Evolutionary conservation across 169 alveolate species (phyloP).

Genomic region (Plasmodium relictum): DNA sequence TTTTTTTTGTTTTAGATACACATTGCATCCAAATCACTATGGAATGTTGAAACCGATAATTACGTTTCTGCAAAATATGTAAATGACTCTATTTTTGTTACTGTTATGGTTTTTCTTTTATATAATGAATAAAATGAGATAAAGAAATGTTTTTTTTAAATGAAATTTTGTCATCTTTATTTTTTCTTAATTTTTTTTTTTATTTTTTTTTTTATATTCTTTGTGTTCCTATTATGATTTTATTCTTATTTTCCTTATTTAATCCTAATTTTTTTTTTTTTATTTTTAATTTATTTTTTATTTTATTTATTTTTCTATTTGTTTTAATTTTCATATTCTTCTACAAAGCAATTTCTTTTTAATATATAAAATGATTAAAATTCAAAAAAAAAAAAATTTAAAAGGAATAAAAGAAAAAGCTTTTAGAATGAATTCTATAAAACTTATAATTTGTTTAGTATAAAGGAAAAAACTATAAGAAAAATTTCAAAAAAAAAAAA

Average conservation of each 20-base stretch:
- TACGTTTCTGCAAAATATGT: slow-evolving; percentile 73
- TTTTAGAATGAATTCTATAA: too few species aligned
- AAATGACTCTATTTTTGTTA: slow-evolving; percentile 64
- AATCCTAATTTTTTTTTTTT: too few species aligned
- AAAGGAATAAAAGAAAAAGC: too few species aligned
- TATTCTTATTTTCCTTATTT: not conserved
- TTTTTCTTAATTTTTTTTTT: not conserved
- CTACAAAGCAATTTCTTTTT: too few species aligned
- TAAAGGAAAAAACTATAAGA: too few species aligned
- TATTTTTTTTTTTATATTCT: slow-evolving; percentile 18
- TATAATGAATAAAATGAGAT: slow-evolving; percentile 52
- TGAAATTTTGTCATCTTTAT: not conserved
- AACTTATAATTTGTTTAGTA: too few species aligned
- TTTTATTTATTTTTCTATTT: not conserved
- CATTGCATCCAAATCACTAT: slow-evolving; percentile 75
- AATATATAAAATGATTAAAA: too few species aligned
- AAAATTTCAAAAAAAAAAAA: too few species aligned
- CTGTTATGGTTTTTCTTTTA: slow-evolving; percentile 71
- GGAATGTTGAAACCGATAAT: slow-evolving; percentile 77
- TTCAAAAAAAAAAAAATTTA: too few species aligned
- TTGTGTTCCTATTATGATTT: not conserved
- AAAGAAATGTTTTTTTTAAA: not conserved
- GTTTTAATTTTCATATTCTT: not conserved
- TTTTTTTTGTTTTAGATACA: slow-evolving; percentile 44
- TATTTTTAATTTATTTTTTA: not conserved